Base-by-base conservation (phyloP, 257 asterid genomes). In the Hygrophila difformis region DNA sequence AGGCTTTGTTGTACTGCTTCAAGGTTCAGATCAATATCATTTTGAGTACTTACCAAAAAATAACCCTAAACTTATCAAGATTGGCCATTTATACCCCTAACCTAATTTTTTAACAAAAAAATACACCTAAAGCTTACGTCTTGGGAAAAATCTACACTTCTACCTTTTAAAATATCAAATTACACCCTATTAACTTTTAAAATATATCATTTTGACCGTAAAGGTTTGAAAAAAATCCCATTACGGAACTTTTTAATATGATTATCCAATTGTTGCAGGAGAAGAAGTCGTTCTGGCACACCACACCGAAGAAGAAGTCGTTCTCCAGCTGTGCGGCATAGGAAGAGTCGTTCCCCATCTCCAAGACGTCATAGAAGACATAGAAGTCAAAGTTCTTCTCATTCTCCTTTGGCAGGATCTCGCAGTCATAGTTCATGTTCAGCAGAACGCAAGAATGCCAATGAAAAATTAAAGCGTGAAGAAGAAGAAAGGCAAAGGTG, bases 401-500 rank as follows among this genome's bases (percentile, higher is more conserved):
- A 53, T 35, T 76, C 97, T 41, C 93, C 94, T 55, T 29, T 69
- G 21, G 63, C 81, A 17, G 70, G 65, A 56, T 71, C 91, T 42
- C 81, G 52, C 31, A 75, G 79, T 62, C 82, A 87, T 6, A 73
- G 71, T 59, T 55, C 71, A 44, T 55, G 75, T 0, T 63, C 83
- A 15, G 53, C 66, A 31, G 89, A 77, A 28, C 68, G 49, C 18
- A 80, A 77, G 65, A 58, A n/a, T 67, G 83, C 84, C 23, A 61
- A 39, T 10, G 83, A 69, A 39, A 77, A 73, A 55, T 36, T 78
- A 58, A 76, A 53, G 52, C 78, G 54, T 70, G 94, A 81, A 46
- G 97, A 78, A 68, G 87, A 81, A 68, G 82, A 72, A 59, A 78
- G 33, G 82, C 72, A 70, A 69, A 68, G 94, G 95, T 87, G 56